phyloP scores from a whole-genome alignment of 305 asterid species.

The Fraxinus dipetala region DNA sequence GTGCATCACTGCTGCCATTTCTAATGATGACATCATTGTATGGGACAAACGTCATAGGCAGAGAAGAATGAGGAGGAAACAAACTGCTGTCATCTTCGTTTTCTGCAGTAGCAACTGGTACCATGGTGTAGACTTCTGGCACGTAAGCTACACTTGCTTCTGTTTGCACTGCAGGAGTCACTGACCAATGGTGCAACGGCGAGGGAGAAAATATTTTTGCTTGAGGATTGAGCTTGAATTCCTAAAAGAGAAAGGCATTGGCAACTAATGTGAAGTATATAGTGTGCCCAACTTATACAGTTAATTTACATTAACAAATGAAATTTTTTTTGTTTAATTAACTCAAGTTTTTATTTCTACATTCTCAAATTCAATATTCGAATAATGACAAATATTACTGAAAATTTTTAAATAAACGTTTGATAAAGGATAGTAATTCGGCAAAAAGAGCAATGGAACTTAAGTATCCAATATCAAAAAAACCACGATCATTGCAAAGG shows the following conservation, averaged over 20 bases:
- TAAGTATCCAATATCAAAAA: neutral
- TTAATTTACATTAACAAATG: conserved; percentile 1
- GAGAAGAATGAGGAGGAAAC: conserved; percentile 39
- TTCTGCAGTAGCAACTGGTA: conserved; percentile 43
- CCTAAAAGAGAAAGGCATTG: conserved; percentile 37
- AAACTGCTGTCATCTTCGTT: conserved; percentile 47
- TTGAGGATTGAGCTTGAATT: conserved; percentile 81
- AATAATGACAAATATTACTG: neutral
- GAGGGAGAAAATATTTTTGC: conserved; percentile 78
- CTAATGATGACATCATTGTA: conserved; percentile 37
- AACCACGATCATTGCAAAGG: conserved; percentile 2
- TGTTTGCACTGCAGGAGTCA: conserved; percentile 45
- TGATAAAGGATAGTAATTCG: neutral
- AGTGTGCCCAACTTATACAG: neutral
- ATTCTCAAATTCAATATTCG: neutral
- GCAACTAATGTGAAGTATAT: conserved; percentile 11
- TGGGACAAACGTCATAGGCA: conserved; percentile 51
- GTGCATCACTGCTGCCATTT: conserved; percentile 46
- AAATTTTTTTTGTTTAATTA: neutral
- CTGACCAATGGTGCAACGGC: conserved; percentile 38
- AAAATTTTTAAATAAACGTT: neutral
- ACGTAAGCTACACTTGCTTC: conserved; percentile 39
- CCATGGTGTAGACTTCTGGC: conserved; percentile 38
- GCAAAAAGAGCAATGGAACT: neutral
- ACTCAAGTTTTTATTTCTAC: neutral